Evolutionary conservation across 306 rosid genomes (phyloP), one percentile per base, ranked within the genome.

Genomic region (Glycine tomentella): DNA sequence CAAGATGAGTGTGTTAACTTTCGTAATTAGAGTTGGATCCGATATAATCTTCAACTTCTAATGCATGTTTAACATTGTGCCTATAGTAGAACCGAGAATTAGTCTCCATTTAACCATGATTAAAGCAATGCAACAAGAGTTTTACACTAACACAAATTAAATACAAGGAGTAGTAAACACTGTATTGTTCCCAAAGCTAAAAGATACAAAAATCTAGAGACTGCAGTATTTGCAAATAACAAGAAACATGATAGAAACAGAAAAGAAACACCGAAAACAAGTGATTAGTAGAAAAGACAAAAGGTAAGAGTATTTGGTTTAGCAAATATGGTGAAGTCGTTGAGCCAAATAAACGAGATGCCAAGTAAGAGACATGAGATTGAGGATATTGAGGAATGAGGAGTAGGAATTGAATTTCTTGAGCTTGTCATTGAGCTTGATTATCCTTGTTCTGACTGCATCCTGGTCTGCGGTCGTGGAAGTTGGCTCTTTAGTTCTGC

Each of bases 321-420:
- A 71, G 61, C 80, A 76, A 63, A 38, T 10, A 0, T 3, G 10
- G 55, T 73, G 66, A 36, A 83, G 71, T 50, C 78, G 89, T 73
- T 85, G 88, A 44, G 84, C 88, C 68, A 94, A 85, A 76, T 91
- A 84, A 59, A 90, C 87, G 0, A 90, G 86, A 84, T 94, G 94
- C 87, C 92, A 94, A 9, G 87, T 82, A n/a, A 93, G 97, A 53
- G 90, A 83, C 90, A 89, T 85, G 7, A 91, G 87, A 34, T 88
- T 86, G 6, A 87, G 64, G 65, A 90, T 71, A 56, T 94, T 94
- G 0, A 92, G 82, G 50, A 87, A 6, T 1, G 98, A 89, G 0
- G 98, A 90, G 71, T 75, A 81, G 5, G 91, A 74, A 76, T 90
- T 94, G 36, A 94, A 83, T 83, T 62, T 94, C 87, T 89, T 92